Evolutionary conservation across 306 rosid species (phyloP).

Genomic region (Hippophae gyantsensis): DNA sequence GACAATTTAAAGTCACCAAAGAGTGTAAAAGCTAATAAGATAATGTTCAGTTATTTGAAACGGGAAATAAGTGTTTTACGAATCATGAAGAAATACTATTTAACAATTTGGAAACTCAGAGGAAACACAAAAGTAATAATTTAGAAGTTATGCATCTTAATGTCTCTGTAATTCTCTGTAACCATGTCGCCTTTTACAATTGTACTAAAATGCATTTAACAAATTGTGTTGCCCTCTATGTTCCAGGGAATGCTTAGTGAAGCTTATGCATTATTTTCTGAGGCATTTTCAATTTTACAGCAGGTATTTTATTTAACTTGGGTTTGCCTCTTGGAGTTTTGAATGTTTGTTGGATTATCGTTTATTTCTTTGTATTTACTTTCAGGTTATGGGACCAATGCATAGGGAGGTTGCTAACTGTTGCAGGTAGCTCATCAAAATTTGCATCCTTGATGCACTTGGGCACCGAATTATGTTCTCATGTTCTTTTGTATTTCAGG

Average conservation of each 20-base stretch:
- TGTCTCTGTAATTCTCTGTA: no score
- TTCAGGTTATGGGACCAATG: conserved; percentile 96
- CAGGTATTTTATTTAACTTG: conserved; percentile 49
- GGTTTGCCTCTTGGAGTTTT: conserved; percentile 8
- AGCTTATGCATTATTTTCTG: conserved; percentile 87
- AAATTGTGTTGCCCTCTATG: conserved; percentile 7
- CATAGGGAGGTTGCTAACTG: conserved; percentile 98
- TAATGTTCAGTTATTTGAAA: no score
- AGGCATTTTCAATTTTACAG: conserved; percentile 92
- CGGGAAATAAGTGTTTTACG: no score
- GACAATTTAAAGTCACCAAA: no score
- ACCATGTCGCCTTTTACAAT: no score
- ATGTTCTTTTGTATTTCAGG: conserved; percentile 43
- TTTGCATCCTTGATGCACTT: conserved; percentile 5
- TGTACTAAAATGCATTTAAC: no score
- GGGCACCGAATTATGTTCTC: conserved; percentile 2
- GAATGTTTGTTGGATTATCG: conserved; percentile 7
- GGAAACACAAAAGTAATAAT: no score
- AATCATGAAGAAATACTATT: no score
- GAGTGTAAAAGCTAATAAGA: no score
- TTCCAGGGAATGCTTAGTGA: conserved; percentile 95
- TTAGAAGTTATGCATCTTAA: no score
- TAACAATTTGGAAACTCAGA: no score
- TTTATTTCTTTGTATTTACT: conserved; percentile 7
- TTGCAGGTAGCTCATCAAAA: conserved; percentile 51